A percentile compares a stretch with the other conserved stretches of the same genome.
These are phyloP conservation scores for Tuber aestivum DNA, from an alignment of 495 filamentous ascomycete species.

Conservation along the genomic window DNA sequence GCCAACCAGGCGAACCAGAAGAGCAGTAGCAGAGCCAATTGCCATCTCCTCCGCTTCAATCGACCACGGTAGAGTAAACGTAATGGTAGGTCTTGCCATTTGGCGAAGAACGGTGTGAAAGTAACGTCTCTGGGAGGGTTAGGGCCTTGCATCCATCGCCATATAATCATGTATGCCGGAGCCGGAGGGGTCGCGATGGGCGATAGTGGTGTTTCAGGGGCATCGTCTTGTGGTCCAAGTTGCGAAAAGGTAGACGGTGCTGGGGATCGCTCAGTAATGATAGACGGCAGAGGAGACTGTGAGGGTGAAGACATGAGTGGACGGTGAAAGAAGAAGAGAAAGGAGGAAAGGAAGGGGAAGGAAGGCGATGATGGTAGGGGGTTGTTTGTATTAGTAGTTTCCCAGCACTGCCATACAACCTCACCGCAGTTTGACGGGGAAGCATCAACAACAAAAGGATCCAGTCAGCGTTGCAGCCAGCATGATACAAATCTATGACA, in stretches of 20 bases:
- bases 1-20: conserved; percentile 67
- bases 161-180: neutral
- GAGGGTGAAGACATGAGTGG: neutral
- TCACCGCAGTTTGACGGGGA: neutral
- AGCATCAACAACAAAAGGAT: neutral
- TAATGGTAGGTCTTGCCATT: conserved; percentile 62
- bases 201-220: conserved; percentile 19
- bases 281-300: neutral
- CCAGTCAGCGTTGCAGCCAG: neutral
- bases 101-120: conserved; percentile 64
- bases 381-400: neutral
- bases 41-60: conserved; percentile 59
- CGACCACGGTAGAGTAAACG: conserved; percentile 54
- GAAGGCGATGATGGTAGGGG: neutral
- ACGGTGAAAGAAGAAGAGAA: neutral
- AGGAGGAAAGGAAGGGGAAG: neutral
- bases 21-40: conserved; percentile 54
- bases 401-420: neutral
- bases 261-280: neutral
- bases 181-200: neutral
- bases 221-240: conserved; percentile 9
- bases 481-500: neutral
- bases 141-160: conserved; percentile 65
- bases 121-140: conserved; percentile 56
- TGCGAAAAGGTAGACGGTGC: neutral